Conservation (phyloP, 768 basidiomycete genomes). For the Pluteus cervinus region DNA sequence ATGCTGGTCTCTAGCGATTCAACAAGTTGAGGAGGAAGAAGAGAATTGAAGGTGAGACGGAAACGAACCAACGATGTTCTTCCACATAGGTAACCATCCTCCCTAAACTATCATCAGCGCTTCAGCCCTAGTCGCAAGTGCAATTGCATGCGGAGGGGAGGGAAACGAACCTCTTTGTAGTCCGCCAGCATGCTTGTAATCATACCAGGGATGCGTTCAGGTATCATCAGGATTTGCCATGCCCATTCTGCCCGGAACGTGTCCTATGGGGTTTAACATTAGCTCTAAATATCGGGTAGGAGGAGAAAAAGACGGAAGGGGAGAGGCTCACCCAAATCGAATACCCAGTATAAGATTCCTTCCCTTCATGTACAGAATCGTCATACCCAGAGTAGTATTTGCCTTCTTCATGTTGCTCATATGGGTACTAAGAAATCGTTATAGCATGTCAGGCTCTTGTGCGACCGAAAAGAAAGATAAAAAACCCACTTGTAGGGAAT, state of each 20-base stretch:
- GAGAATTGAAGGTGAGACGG: not conserved
- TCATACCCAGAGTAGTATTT: conserved; percentile 77
- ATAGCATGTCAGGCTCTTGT: not conserved
- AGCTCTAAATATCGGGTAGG: not conserved
- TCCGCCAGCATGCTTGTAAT: conserved; percentile 77
- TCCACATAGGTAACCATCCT: conserved; percentile 91
- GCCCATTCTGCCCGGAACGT: conserved; percentile 77
- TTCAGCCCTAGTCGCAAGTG: conserved; percentile 9
- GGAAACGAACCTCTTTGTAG: conserved; percentile 48
- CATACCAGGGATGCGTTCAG: conserved; percentile 73
- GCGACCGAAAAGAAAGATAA: not conserved
- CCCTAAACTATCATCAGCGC: conserved; percentile 28
- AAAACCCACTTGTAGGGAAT: conserved; percentile 46
- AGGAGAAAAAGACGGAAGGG: no score
- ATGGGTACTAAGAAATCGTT: conserved; percentile 70
- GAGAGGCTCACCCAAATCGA: conserved; percentile 75
- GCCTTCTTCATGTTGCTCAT: conserved; percentile 63
- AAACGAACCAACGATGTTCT: conserved; percentile 58
- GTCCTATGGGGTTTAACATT: conserved; percentile 38
- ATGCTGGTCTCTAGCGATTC: no score
- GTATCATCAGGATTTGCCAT: conserved; percentile 70
- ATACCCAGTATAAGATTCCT: conserved; percentile 74
- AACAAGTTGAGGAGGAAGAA: not conserved
- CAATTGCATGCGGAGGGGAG: not conserved
- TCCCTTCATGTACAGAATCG: conserved; percentile 46